Percentiles rank a stretch among this genome's conserved stretches.
These are phyloP conservation scores for Carex myosuroides DNA, from an alignment of 176 grass and related monocot genomes.

Conservation along the genomic window DNA sequence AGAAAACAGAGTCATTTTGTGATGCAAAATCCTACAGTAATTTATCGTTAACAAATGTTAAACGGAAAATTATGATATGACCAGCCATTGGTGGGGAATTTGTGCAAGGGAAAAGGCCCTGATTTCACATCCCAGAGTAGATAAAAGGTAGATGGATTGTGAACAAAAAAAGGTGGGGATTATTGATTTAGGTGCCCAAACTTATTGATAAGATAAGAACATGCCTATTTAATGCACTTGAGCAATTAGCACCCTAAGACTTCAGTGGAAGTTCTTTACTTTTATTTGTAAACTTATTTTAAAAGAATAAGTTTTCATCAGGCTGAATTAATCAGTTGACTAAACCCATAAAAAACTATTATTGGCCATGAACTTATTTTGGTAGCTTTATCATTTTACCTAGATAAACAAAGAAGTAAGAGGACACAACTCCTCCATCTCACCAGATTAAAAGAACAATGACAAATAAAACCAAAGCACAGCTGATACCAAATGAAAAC, in stretches of 20 bases:
- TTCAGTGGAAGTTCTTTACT: not conserved
- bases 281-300: not conserved
- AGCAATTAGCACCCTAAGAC: not conserved
- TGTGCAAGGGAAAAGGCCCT: not conserved
- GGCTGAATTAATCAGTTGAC: not conserved
- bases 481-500: not conserved
- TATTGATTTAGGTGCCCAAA: not conserved
- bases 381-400: not conserved
- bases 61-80: not conserved
- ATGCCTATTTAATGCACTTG: not conserved
- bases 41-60: not conserved
- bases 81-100: not conserved
- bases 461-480: not conserved
- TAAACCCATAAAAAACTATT: not conserved
- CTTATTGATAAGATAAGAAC: not conserved
- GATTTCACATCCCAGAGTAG: not conserved
- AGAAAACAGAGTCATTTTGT: slow-evolving; percentile 51
- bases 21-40: slow-evolving; percentile 32
- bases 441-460: not conserved
- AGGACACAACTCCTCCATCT: not conserved
- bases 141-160: not conserved
- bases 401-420: not conserved
- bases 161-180: not conserved
- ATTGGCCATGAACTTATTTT: not conserved
- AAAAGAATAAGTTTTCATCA: not conserved